Evolutionary conservation across 176 grass and related monocot species (phyloP), one percentile per base, ranked within the genome.

Genomic region (Aegilops speltoides): DNA sequence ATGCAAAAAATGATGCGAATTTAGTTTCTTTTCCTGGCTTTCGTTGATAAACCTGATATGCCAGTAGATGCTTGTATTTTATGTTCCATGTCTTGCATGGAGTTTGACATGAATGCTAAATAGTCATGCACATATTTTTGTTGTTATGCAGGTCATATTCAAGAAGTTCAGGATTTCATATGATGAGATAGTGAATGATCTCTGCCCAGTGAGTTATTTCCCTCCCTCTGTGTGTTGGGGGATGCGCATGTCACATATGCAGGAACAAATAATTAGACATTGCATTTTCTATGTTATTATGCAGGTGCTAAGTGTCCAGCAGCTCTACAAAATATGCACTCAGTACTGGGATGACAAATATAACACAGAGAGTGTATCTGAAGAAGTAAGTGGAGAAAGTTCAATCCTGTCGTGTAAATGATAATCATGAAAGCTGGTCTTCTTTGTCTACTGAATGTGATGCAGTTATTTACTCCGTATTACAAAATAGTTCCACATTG

Each of bases 291-390:
- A 24, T 73, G 78, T 17, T 86, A 74, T 82, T 93, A 45, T 90
- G 83, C 80, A 98, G 95, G 87, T 88, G 68, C 85, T 98, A 89
- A 96, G 76, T 83, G 92, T 94, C 66, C 93, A 92, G 79, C 96
- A 98, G 86, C 81, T 98, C 11, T 96, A 98, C 61, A 98, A 91
- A 91, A 95, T 98, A 84, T 94, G 93, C 92, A 98, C 90, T 3
- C 96, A 98, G 56, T 98, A 96, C 75, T 94, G 90, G 86, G 96
- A 98, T 92, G 96, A 98, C 50, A 98, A 98, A 88, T 96, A 98
- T 81, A 96, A 98, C 60, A 89, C 86, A 73, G 86, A 96, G 91
- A 94, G 93, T 34, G 91, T 98, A n/a, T 94, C 94, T 78, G 82
- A 95, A 79, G 84, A 81, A 85, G 96, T 94, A 93, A 91, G 75